Evolutionary conservation across 441 rosid species (phyloP).

Genomic region (Rhodomyrtus psidioides): DNA sequence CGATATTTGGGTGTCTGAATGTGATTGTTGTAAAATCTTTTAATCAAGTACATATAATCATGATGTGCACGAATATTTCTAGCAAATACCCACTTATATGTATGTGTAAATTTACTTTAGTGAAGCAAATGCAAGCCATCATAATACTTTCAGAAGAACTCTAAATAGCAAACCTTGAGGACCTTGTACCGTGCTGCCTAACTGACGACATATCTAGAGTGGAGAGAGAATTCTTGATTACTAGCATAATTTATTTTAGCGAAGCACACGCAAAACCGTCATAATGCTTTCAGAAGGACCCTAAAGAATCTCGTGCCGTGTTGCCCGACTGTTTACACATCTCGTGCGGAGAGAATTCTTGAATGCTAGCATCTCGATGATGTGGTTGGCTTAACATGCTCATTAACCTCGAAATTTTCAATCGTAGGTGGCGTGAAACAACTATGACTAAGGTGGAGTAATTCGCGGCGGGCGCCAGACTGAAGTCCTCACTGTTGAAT

Average conservation of each 20-base stretch:
- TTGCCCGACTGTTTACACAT: neutral
- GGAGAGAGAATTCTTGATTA: neutral
- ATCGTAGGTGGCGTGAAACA: neutral
- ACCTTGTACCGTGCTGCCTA: neutral
- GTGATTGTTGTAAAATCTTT: neutral
- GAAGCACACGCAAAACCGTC: neutral
- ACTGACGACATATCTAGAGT: neutral
- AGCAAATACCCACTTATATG: too few relatives aligned
- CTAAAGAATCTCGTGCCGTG: neutral
- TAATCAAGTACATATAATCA: neutral
- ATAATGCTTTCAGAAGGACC: neutral
- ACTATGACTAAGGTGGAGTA: neutral
- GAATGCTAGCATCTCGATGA: neutral
- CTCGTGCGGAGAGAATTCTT: neutral
- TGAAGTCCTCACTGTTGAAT: neutral
- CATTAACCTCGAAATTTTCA: rapidly evolving
- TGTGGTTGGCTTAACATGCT: neutral
- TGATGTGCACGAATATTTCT: too few relatives aligned
- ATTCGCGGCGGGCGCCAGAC: neutral
- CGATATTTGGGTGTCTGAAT: neutral
- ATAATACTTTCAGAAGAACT: neutral
- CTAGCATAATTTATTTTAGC: too few relatives aligned
- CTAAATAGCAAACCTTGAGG: neutral
- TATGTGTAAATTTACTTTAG: too few relatives aligned
- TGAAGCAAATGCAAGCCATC: neutral